These are phyloP conservation scores for Clausena lansium DNA, from an alignment of 345 rosid species.

Conservation along the genomic window DNA sequence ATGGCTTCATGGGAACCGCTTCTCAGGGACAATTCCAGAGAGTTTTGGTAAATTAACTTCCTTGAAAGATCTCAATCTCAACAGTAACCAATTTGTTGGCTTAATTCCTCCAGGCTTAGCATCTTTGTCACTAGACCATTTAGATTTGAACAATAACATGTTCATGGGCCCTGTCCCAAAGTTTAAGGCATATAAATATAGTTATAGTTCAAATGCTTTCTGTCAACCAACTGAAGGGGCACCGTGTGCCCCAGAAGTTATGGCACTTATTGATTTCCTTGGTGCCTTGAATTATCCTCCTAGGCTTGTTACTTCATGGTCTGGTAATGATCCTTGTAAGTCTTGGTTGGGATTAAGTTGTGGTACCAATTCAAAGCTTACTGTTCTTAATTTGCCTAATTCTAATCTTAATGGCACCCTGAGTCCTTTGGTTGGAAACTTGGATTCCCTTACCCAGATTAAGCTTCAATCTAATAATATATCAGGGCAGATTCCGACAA, in stretches of 20 bases:
- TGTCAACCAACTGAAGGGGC: constrained; percentile 47
- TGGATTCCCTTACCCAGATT: constrained; percentile 43
- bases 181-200: constrained; percentile 40
- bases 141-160: constrained; percentile 65
- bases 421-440: constrained; percentile 58
- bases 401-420: constrained; percentile 56
- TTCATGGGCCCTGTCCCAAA: constrained; percentile 72
- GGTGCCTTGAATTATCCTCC: constrained; percentile 55
- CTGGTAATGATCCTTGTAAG: constrained; percentile 60
- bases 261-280: constrained; percentile 63
- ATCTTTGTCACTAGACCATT: constrained; percentile 40
- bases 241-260: constrained; percentile 55
- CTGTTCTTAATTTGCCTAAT: constrained; percentile 41
- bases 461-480: constrained; percentile 47
- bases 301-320: constrained; percentile 55
- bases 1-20: constrained; percentile 84
- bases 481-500: constrained; percentile 47
- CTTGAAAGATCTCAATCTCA: constrained; percentile 61
- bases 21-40: constrained; percentile 64
- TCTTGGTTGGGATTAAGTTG: constrained; percentile 63
- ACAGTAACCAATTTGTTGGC: constrained; percentile 57
- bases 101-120: constrained; percentile 53
- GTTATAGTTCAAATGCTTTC: constrained; percentile 45
- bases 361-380: constrained; percentile 21
- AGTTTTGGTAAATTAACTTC: constrained; percentile 48